A percentile compares a stretch with the other conserved stretches of the same genome.
These are phyloP conservation scores for Candolleomyces aberdarensis DNA, from an alignment of 768 basidiomycete species.

Conservation along the genomic window DNA sequence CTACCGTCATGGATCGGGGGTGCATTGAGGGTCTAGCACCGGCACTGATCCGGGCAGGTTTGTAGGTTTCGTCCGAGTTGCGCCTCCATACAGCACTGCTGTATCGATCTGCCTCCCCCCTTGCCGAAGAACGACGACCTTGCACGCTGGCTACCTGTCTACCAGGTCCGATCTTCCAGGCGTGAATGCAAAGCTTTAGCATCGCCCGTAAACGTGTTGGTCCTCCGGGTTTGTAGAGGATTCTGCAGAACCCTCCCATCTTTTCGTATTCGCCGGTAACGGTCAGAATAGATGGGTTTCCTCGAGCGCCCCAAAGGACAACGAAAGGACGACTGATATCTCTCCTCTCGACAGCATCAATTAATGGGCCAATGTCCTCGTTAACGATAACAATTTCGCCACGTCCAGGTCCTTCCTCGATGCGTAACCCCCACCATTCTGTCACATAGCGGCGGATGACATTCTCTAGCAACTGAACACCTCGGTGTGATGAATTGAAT, in stretches of 20 bases:
- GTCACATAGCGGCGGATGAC: conserved; percentile 65
- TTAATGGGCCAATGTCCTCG: conserved; percentile 63
- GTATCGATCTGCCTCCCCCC: conserved; percentile 22
- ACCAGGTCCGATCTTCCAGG: conserved; percentile 40
- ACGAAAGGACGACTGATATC: conserved; percentile 68
- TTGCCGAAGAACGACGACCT: not conserved
- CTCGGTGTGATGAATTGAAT: conserved; percentile 63
- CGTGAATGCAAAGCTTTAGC: conserved; percentile 61
- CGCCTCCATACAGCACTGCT: conserved; percentile 18
- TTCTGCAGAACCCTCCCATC: conserved; percentile 84
- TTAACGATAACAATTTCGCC: conserved; percentile 82
- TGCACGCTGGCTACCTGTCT: not conserved
- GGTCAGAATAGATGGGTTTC: conserved; percentile 58
- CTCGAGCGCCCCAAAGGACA: conserved; percentile 68
- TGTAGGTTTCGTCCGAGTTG: conserved; percentile 46
- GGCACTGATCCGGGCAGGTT: conserved; percentile 4
- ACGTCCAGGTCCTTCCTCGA: conserved; percentile 34
- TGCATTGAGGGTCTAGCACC: conserved; percentile 48
- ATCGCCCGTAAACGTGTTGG: conserved; percentile 68
- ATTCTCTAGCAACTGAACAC: conserved; percentile 62
- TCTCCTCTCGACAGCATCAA: conserved; percentile 52
- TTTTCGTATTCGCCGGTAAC: conserved; percentile 70
- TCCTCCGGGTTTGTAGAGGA: conserved; percentile 87
- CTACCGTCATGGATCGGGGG: conserved; percentile 48
- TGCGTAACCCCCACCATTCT: conserved; percentile 74